These are phyloP conservation scores for Leccinellum rugosiceps DNA, from an alignment of 768 basidiomycete genomes.

Conservation along the genomic window DNA sequence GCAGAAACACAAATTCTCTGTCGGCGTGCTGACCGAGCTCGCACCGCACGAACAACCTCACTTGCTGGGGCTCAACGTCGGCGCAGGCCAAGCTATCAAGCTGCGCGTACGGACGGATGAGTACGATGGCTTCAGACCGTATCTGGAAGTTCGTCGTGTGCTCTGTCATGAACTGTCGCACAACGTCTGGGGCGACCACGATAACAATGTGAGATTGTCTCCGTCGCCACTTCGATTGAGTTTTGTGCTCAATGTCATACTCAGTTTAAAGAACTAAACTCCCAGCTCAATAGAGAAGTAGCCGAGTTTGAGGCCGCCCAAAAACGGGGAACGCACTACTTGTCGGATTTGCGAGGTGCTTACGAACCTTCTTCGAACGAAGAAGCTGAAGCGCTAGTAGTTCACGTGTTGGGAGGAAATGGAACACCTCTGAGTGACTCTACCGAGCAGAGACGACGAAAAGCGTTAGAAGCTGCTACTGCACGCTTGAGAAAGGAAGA, in stretches of 20 bases:
- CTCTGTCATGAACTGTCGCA: constrained; percentile 78
- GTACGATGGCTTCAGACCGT: constrained; percentile 71
- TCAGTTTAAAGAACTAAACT: constrained; percentile 73
- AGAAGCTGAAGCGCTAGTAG: constrained; percentile 50
- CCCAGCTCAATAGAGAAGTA: constrained; percentile 69
- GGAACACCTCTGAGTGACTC: constrained; percentile 38
- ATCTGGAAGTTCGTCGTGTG: constrained; percentile 60
- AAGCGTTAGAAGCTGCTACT: constrained; percentile 59
- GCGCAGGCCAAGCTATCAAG: constrained; percentile 60
- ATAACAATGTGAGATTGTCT: constrained; percentile 56
- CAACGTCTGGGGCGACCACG: constrained; percentile 71
- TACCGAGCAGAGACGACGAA: constrained; percentile 52
- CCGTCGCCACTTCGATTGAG: neutral
- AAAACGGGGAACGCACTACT: constrained; percentile 51
- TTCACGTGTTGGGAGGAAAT: constrained; percentile 53
- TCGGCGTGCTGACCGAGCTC: constrained; percentile 70
- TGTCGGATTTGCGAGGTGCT: constrained; percentile 34
- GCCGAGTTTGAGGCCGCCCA: constrained; percentile 59
- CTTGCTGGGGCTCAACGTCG: constrained; percentile 66
- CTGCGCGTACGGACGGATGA: constrained; percentile 64
- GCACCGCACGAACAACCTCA: constrained; percentile 75
- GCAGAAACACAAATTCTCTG: constrained; percentile 64
- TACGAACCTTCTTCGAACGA: constrained; percentile 55
- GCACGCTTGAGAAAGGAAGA: constrained; percentile 60
- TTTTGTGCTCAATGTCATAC: constrained; percentile 20